Evolutionary conservation across 2,329 filamentous ascomycete species (phyloP).

Genomic region (Phyllosticta citrichinensis): DNA sequence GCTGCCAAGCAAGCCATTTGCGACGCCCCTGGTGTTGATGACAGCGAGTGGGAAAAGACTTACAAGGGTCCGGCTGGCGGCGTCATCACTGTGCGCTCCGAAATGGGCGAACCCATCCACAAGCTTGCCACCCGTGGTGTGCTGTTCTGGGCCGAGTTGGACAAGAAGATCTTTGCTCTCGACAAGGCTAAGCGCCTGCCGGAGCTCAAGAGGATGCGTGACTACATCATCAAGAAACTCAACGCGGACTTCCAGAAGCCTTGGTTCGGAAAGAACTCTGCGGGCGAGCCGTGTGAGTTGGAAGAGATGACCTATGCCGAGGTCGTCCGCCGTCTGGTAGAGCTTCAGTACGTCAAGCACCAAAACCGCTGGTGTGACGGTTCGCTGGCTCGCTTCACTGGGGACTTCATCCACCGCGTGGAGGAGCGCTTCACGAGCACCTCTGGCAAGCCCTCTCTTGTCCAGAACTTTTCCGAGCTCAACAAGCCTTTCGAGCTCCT

Average conservation of each 20-base stretch:
- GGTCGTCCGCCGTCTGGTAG: conserved; percentile 35
- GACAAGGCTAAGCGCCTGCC: conserved; percentile 61
- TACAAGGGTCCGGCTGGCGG: conserved; percentile 69
- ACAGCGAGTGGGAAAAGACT: conserved; percentile 37
- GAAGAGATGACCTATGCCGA: conserved; percentile 41
- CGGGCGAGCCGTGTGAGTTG: conserved; percentile 34
- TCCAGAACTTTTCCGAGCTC: conserved; percentile 86
- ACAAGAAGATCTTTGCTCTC: conserved; percentile 92
- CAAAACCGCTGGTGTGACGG: conserved; percentile 41
- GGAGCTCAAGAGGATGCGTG: conserved; percentile 34
- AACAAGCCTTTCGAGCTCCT: conserved; percentile 70
- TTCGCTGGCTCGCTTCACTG: conserved; percentile 72
- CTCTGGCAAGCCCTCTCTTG: conserved; percentile 62
- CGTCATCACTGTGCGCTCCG: conserved; percentile 90
- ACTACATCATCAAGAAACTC: conserved; percentile 37
- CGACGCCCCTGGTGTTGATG: conserved; percentile 32
- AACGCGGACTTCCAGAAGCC: conserved; percentile 41
- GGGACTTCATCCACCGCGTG: conserved; percentile 91
- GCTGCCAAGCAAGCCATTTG: conserved; percentile 37
- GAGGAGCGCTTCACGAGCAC: conserved; percentile 87
- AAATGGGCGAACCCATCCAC: conserved; percentile 99
- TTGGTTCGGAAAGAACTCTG: conserved; percentile 38
- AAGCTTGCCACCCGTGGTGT: conserved; percentile 97
- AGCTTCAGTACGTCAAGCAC: conserved; percentile 38
- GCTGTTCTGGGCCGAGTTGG: conserved; percentile 96